phyloP scores from a whole-genome alignment of 2,329 filamentous ascomycete species.

The Hypomyces rosellus region DNA sequence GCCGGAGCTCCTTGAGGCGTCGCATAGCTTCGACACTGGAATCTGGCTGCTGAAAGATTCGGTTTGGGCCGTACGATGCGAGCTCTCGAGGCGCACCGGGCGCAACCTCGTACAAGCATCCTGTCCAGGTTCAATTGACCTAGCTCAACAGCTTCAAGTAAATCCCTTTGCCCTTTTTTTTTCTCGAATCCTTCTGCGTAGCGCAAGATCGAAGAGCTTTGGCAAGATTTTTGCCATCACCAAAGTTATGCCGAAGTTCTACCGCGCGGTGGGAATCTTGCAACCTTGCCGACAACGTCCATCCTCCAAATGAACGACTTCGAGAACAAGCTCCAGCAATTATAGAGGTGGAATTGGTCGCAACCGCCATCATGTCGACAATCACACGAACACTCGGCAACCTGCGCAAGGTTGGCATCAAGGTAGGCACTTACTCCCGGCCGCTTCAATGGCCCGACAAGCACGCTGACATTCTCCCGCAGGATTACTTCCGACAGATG shows the following conservation, averaged over 20 bases:
- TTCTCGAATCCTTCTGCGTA: too few relatives aligned
- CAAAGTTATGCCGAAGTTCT: conserved; percentile 22
- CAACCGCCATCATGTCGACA: conserved; percentile 71
- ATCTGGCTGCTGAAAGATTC: conserved; percentile 23
- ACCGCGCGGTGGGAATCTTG: conserved; percentile 17
- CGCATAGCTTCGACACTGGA: conserved; percentile 36
- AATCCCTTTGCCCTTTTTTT: not conserved
- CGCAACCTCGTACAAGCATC: conserved; percentile 32
- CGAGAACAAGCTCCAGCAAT: conserved; percentile 6
- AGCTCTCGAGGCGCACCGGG: conserved; percentile 24
- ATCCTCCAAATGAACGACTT: conserved; percentile 8
- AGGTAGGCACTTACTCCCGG: conserved; percentile 48
- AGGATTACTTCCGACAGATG: conserved; percentile 92
- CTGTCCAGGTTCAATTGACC: conserved; percentile 1
- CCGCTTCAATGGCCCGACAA: conserved; percentile 6
- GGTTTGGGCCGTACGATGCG: conserved; percentile 21
- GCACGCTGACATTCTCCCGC: conserved; percentile 12
- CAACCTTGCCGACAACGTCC: conserved; percentile 4
- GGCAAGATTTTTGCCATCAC: not conserved
- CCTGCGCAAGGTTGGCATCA: conserved; percentile 79
- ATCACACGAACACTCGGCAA: conserved; percentile 80
- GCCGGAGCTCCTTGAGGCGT: conserved; percentile 27
- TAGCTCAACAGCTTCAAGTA: not conserved
- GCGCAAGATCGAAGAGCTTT: not conserved
- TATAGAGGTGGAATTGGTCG: conserved; percentile 22